These are phyloP conservation scores for Mychonastes homosphaera DNA, from an alignment of 139 green algal species.

Conservation along the genomic window DNA sequence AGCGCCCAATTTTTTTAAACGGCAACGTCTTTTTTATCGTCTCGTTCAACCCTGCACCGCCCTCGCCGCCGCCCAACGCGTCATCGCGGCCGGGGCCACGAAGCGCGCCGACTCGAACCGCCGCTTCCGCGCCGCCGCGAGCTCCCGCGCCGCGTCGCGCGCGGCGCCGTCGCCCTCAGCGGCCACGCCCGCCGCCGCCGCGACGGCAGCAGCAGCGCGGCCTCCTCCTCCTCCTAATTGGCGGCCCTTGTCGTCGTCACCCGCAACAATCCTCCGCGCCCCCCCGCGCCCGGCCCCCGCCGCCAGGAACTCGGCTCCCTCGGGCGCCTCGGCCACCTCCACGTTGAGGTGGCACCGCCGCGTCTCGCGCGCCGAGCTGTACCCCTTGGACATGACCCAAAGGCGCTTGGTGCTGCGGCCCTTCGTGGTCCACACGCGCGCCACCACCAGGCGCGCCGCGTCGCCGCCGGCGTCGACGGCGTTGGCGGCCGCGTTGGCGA, in stretches of 20 bases:
- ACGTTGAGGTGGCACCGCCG: constrained; percentile 13
- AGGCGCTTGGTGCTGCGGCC: constrained; percentile 1
- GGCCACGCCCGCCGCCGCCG: background rate
- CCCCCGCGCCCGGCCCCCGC: background rate
- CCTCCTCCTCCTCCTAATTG: no score
- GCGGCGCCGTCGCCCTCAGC: background rate
- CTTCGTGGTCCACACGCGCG: constrained; percentile 6
- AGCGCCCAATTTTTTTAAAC: no score
- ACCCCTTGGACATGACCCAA: constrained; percentile 2
- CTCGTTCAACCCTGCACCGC: no score
- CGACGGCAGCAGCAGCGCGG: constrained; percentile 4
- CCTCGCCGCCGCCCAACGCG: no score
- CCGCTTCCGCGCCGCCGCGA: no score
- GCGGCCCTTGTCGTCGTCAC: no score
- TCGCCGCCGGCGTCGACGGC: constrained; percentile 10
- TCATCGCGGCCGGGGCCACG: no score
- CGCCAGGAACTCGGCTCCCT: background rate
- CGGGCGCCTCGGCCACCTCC: constrained; percentile 3
- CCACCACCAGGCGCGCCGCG: background rate
- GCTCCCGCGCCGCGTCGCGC: no score
- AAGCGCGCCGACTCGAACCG: no score
- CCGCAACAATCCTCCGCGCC: no score
- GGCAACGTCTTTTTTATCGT: no score
- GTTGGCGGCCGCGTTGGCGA: constrained; percentile 20
- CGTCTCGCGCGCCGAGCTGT: constrained; percentile 1